A percentile compares a stretch with the other conserved stretches of the same genome.
phyloP scores from a whole-genome alignment of 805 yeast genomes.

The Myxozyma monticola region DNA sequence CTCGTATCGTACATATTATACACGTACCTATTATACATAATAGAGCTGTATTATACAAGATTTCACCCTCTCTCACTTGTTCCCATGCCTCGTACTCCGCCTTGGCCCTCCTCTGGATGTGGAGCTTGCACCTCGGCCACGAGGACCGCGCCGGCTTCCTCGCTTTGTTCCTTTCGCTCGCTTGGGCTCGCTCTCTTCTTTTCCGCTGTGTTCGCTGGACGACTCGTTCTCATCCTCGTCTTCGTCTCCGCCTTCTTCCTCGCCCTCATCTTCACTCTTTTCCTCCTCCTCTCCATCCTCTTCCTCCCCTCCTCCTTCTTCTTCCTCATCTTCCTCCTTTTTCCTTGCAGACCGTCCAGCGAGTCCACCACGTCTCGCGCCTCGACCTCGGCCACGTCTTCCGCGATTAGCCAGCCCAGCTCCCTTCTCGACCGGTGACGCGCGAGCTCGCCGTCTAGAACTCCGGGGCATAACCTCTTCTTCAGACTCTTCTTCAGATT shows the following conservation, averaged over 20 bases:
- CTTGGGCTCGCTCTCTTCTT: slow-evolving; percentile 21
- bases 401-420: not conserved
- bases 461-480: slow-evolving; percentile 20
- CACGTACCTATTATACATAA: too few relatives aligned
- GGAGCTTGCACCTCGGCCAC: slow-evolving; percentile 12
- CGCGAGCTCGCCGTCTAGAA: slow-evolving; percentile 10
- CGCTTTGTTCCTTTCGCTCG: not conserved
- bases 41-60: too few relatives aligned
- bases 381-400: slow-evolving; percentile 11
- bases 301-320: slow-evolving; percentile 5
- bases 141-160: slow-evolving; percentile 7
- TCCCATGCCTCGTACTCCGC: slow-evolving; percentile 4
- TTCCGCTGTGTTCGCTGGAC: slow-evolving; percentile 19
- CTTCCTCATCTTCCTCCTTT: slow-evolving; percentile 10
- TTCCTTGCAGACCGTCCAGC: slow-evolving; percentile 4
- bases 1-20: too few relatives aligned
- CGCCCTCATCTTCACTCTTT: not conserved
- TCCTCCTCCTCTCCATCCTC: slow-evolving; percentile 8
- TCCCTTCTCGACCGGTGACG: not conserved
- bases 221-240: slow-evolving; percentile 15
- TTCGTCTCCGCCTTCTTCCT: slow-evolving; percentile 7
- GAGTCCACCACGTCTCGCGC: slow-evolving; percentile 6
- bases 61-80: not conserved
- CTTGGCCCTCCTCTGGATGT: slow-evolving; percentile 8
- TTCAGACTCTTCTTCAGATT: slow-evolving; percentile 9